These are phyloP conservation scores for Suhomyces vadensis DNA, from an alignment of 805 yeast species.

Conservation along the genomic window DNA sequence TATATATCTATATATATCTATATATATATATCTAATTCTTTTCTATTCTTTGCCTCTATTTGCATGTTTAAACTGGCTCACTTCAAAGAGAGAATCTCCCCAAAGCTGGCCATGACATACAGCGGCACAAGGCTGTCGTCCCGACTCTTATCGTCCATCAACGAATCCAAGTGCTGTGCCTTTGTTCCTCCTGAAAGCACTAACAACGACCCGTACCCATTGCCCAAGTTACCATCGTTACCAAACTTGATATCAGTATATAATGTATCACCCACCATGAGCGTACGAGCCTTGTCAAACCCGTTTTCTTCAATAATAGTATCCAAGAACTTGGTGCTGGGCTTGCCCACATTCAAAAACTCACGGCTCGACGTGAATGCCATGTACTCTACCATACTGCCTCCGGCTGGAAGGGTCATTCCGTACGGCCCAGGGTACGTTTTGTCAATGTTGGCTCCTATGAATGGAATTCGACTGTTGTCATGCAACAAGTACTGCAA, in stretches of 20 bases:
- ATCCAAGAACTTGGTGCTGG: slow-evolving; percentile 33
- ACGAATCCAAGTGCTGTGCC: slow-evolving; percentile 21
- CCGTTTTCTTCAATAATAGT: slow-evolving; percentile 27
- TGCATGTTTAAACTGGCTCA: background rate
- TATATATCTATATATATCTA: background rate
- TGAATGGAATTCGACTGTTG: slow-evolving; percentile 34
- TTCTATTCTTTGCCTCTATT: background rate
- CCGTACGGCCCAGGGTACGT: slow-evolving; percentile 43
- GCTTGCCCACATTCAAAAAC: slow-evolving; percentile 40
- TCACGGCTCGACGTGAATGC: slow-evolving; percentile 35
- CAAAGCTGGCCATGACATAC: slow-evolving; percentile 34
- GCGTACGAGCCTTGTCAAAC: slow-evolving; percentile 28
- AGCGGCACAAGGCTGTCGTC: slow-evolving; percentile 26
- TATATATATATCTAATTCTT: background rate
- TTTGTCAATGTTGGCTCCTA: slow-evolving; percentile 43
- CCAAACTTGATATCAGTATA: slow-evolving; percentile 47
- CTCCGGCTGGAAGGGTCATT: slow-evolving; percentile 42
- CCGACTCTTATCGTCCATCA: slow-evolving; percentile 9
- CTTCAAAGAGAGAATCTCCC: slow-evolving; percentile 17
- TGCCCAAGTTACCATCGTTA: slow-evolving; percentile 39
- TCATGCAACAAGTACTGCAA: slow-evolving; percentile 37
- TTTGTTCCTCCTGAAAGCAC: slow-evolving; percentile 41
- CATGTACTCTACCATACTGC: slow-evolving; percentile 41
- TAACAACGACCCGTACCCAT: slow-evolving; percentile 30
- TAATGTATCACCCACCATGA: slow-evolving; percentile 45